These are phyloP conservation scores for Trichophyton benhamiae DNA, from an alignment of 2,329 filamentous ascomycete genomes.

Conservation along the genomic window DNA sequence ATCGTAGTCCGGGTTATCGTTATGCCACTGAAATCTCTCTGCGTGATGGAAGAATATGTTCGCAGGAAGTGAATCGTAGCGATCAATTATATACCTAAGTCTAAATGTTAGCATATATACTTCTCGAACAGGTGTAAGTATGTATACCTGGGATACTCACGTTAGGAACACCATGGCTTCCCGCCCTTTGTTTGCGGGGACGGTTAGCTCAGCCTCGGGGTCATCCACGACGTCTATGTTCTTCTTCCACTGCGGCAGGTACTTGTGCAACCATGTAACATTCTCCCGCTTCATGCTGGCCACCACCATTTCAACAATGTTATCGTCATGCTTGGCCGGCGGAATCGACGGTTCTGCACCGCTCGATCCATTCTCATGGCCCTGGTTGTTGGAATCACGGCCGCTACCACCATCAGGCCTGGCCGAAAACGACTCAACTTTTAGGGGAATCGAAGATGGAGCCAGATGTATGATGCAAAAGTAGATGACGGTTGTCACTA, in stretches of 20 bases:
- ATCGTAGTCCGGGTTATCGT: constrained; percentile 41
- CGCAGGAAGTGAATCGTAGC: constrained; percentile 48
- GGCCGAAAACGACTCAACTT: background rate
- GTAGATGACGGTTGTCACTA: background rate
- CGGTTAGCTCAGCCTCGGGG: constrained; percentile 37
- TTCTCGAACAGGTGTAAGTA: background rate
- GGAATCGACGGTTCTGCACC: background rate
- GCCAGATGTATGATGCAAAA: background rate
- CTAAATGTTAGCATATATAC: background rate
- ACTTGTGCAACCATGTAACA: constrained; percentile 29
- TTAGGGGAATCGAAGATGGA: background rate
- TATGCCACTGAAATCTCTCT: constrained; percentile 47
- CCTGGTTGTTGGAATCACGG: background rate
- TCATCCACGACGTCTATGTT: constrained; percentile 47
- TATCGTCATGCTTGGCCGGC: constrained; percentile 44
- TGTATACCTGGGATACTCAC: background rate
- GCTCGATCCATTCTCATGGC: background rate
- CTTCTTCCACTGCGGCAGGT: constrained; percentile 38
- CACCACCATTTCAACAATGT: constrained; percentile 54
- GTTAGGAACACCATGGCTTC: constrained; percentile 52
- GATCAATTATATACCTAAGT: constrained; percentile 44
- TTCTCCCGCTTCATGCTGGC: constrained; percentile 31
- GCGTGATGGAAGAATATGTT: constrained; percentile 50
- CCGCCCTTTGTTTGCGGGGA: constrained; percentile 48
- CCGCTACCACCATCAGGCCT: background rate